Conservation (phyloP, 768 basidiomycete genomes). For the Russula compacta region DNA sequence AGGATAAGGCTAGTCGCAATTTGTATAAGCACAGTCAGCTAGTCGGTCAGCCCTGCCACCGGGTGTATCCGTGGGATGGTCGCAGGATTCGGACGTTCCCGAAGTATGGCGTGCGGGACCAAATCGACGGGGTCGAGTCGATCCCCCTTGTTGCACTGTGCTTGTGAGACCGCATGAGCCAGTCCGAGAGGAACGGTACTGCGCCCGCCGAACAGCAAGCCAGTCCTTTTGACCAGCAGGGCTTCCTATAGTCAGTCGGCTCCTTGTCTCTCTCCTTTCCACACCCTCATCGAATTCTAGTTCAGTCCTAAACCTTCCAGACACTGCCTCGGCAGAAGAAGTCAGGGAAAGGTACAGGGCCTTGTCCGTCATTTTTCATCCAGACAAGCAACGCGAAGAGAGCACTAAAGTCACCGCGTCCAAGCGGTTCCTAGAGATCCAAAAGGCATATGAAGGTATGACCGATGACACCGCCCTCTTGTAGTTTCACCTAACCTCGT, state of each 20-base stretch:
- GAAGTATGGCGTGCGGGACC: slow-evolving; percentile 3
- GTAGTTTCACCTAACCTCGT: neutral
- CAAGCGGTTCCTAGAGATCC: slow-evolving; percentile 62
- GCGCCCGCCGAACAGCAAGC: neutral
- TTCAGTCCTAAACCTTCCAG: slow-evolving; percentile 62
- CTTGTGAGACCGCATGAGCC: slow-evolving; percentile 6
- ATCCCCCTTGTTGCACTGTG: no score
- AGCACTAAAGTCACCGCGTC: slow-evolving; percentile 49
- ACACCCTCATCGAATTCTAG: slow-evolving; percentile 27
- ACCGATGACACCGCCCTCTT: neutral
- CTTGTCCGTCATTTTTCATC: slow-evolving; percentile 74
- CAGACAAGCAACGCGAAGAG: slow-evolving; percentile 69
- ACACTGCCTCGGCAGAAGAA: slow-evolving; percentile 52
- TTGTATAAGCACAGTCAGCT: neutral
- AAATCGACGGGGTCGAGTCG: neutral
- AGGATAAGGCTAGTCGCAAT: neutral
- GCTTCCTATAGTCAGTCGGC: slow-evolving; percentile 20
- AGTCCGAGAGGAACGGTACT: slow-evolving; percentile 9
- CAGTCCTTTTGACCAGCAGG: slow-evolving; percentile 10
- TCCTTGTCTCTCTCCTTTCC: neutral
- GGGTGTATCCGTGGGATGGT: no score
- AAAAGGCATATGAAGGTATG: slow-evolving; percentile 76
- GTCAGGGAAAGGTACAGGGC: slow-evolving; percentile 66
- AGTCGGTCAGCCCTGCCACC: no score
- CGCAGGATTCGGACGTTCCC: slow-evolving; percentile 1